phyloP scores from a whole-genome alignment of 257 asterid species.

The Gentiana dahurica region DNA sequence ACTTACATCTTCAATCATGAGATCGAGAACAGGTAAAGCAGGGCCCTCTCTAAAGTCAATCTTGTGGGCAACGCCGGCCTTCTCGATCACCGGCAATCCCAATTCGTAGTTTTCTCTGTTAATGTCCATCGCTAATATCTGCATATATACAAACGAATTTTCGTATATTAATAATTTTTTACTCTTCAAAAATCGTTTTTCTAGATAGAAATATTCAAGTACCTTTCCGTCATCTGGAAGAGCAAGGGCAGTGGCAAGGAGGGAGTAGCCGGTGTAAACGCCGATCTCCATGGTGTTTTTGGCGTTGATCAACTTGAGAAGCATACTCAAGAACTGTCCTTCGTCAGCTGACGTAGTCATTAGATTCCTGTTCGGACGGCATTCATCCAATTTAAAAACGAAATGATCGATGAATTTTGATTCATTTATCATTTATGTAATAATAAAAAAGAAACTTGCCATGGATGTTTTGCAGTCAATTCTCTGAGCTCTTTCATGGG shows the following conservation, averaged over 20 bases:
- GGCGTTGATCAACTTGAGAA: conserved; percentile 71
- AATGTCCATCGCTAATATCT: conserved; percentile 28
- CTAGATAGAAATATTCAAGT: not conserved
- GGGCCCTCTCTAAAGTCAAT: conserved; percentile 25
- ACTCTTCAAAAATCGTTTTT: not conserved
- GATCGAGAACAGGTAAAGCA: conserved; percentile 25
- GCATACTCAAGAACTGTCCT: conserved; percentile 82
- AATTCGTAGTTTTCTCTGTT: conserved; percentile 24
- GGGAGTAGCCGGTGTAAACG: conserved; percentile 87
- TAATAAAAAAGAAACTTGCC: conserved; percentile 21
- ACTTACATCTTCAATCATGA: conserved; percentile 19
- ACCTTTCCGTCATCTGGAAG: conserved; percentile 83
- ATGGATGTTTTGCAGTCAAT: conserved; percentile 81
- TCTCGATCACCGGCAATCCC: conserved; percentile 18
- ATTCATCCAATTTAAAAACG: not conserved
- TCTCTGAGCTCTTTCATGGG: conserved; percentile 84
- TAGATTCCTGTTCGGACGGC: conserved; percentile 38
- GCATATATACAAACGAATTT: not conserved
- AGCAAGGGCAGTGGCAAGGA: conserved; percentile 79
- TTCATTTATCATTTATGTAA: not conserved
- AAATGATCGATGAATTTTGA: not conserved
- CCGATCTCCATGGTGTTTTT: conserved; percentile 93
- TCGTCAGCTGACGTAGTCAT: conserved; percentile 93
- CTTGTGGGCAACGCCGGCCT: conserved; percentile 24
- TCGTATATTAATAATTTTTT: not conserved